A percentile compares a stretch with the other conserved stretches of the same genome.
phyloP scores from a whole-genome alignment of 345 rosid species.

The Lumnitzera littorea region DNA sequence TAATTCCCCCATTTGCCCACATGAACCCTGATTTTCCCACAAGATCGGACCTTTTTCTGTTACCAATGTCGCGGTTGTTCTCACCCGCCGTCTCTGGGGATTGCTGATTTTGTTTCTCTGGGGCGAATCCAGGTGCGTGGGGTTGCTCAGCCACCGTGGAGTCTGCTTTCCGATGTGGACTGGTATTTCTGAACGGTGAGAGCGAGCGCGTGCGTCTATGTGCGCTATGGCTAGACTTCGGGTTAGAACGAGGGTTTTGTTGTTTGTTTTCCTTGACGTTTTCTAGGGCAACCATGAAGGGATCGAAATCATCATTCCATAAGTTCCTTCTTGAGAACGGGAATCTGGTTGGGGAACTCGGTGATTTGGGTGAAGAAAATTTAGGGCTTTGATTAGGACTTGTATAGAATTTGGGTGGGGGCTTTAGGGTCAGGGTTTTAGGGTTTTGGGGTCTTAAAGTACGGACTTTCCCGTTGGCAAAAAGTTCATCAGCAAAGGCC shows the following conservation, averaged over 20 bases:
- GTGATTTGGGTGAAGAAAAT: conserved; percentile 13
- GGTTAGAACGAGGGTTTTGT: not conserved
- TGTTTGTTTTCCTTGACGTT: conserved; percentile 26
- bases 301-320: conserved; percentile 54
- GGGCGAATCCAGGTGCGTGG: too few species aligned
- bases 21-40: too few species aligned
- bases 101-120: too few species aligned
- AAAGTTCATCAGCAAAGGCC: conserved; percentile 57
- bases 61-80: too few species aligned
- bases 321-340: conserved; percentile 29
- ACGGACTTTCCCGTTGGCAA: conserved; percentile 36
- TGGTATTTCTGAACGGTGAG: conserved; percentile 17
- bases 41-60: too few species aligned
- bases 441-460: conserved; percentile 40
- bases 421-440: conserved; percentile 41
- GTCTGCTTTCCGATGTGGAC: not conserved
- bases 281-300: conserved; percentile 43
- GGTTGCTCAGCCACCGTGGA: too few species aligned
- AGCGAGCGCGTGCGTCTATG: conserved; percentile 28
- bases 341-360: conserved; percentile 8
- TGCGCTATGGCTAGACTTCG: not conserved
- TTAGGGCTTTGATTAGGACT: conserved; percentile 1
- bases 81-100: too few species aligned
- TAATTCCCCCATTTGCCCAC: too few species aligned
- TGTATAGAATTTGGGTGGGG: conserved; percentile 27